Conservation (phyloP, 768 basidiomycete species). For the Boletus rex-veris region DNA sequence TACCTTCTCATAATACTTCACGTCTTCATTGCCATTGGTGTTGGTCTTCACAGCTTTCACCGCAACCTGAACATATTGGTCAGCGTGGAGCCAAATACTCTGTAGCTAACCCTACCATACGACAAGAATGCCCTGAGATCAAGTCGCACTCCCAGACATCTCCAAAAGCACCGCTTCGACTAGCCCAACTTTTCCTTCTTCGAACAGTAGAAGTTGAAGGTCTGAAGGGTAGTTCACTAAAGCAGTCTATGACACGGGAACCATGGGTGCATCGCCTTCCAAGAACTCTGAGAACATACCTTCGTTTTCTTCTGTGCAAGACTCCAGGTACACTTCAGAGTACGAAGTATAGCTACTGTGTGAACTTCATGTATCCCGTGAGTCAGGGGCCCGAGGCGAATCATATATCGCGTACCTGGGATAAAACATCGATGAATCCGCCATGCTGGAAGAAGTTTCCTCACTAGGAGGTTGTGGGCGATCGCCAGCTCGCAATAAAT, state of each 20-base stretch:
- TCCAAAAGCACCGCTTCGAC: slow-evolving; percentile 13
- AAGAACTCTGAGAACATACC: not conserved
- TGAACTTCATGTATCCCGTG: slow-evolving; percentile 1
- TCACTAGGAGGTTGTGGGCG: not conserved
- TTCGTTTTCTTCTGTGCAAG: slow-evolving; percentile 5
- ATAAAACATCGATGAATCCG: slow-evolving; percentile 3
- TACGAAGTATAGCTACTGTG: slow-evolving; percentile 11
- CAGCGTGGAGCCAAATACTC: not conserved
- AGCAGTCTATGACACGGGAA: not conserved
- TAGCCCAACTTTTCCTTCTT: slow-evolving; percentile 5
- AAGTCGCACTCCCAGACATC: slow-evolving; percentile 27
- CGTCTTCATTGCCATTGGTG: not conserved
- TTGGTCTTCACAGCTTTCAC: slow-evolving; percentile 17
- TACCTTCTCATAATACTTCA: slow-evolving; percentile 13
- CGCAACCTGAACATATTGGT: slow-evolving; percentile 12
- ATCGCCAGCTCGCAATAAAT: not conserved
- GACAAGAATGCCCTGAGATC: not conserved
- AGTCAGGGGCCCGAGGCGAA: not conserved
- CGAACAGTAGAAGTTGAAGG: not conserved
- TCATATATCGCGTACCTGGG: slow-evolving; percentile 7
- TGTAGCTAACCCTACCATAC: slow-evolving; percentile 1
- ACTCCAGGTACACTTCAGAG: slow-evolving; percentile 7
- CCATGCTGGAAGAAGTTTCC: not conserved
- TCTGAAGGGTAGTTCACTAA: slow-evolving; percentile 6
- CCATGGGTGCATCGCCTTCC: not conserved